Base-by-base conservation (phyloP, 2,329 filamentous ascomycete genomes). In the Sporothrix pallida region DNA sequence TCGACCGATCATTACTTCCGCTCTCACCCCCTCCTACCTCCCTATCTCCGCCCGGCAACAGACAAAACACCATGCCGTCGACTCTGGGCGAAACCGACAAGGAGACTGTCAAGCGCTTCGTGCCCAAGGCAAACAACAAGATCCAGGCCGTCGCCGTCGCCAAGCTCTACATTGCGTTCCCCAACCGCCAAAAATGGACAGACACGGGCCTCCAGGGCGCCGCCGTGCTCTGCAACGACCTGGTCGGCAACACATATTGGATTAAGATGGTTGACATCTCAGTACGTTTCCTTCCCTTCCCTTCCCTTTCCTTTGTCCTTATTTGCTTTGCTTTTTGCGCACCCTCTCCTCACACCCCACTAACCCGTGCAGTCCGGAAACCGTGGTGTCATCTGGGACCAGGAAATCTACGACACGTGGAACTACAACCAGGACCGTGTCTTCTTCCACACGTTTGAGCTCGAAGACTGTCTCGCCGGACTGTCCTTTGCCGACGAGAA, bases 401-500 rank as follows among this genome's bases (percentile, higher is more conserved):
- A 98, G 84, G 96, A 99, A 83, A 94, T 99, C 79, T 99, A 97
- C 84, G 95, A 99, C 78, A 91, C 90, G 70, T 98, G 97, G 87
- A 87, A 87, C 76, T 99, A 98, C 86, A 97, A 98, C 83, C 95
- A 98, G 80, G 96, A 99, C 81, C 91, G 96, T 75, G 95, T 93
- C 75, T 99, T 98, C 84, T 99, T 99, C 84, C 95, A 98, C 83
- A 94, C 93, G 6, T 99, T 99, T 81, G 96, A 99, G 84, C 88
- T 97, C 73, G 95, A 98, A 83, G 91, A 97, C 76, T 98, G 94
- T 79, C 85, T 97, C 75, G 96, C 94, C 6, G 96, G 91, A 0
- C 84, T 99, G 75, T 97, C 94, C 31, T 99, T 99, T 79, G 91
- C 92, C 75, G 96, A 98, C 82, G 96, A 98, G 85, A 98, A 98